phyloP scores from a whole-genome alignment of 768 basidiomycete species.

The Lactifluus piperatus region DNA sequence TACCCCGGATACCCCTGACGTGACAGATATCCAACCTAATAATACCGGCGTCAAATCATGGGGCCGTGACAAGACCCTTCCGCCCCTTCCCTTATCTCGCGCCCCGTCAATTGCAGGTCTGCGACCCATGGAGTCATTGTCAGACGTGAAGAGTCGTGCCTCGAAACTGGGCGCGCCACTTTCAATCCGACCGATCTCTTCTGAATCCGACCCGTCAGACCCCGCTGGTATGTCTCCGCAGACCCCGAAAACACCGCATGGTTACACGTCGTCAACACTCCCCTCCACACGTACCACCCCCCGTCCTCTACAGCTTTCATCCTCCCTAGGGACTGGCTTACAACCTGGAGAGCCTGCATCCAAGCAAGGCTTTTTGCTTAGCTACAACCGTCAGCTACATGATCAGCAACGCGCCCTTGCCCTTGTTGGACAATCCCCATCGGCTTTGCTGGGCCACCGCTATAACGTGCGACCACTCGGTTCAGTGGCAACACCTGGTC shows the following conservation, averaged over 20 bases:
- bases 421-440: conserved; percentile 1
- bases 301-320: conserved; percentile 17
- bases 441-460: background rate
- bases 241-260: background rate
- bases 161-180: background rate
- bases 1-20: conserved; percentile 16
- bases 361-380: conserved; percentile 15
- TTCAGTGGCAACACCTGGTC: background rate
- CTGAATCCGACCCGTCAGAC: conserved; percentile 9
- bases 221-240: background rate
- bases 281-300: conserved; percentile 8
- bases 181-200: conserved; percentile 5
- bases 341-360: conserved; percentile 17
- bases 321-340: background rate
- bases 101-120: conserved; percentile 3
- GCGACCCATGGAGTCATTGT: background rate
- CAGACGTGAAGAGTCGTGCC: background rate
- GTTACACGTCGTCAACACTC: background rate
- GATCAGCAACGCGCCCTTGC: conserved; percentile 17
- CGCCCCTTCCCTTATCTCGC: conserved; percentile 17
- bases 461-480: conserved; percentile 1
- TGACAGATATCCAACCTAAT: background rate
- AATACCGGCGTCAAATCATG: background rate
- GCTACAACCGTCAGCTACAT: conserved; percentile 20
- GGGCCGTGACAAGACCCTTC: conserved; percentile 19